These are phyloP conservation scores for Amniculicola lignicola DNA, from an alignment of 495 filamentous ascomycete genomes.

Conservation along the genomic window DNA sequence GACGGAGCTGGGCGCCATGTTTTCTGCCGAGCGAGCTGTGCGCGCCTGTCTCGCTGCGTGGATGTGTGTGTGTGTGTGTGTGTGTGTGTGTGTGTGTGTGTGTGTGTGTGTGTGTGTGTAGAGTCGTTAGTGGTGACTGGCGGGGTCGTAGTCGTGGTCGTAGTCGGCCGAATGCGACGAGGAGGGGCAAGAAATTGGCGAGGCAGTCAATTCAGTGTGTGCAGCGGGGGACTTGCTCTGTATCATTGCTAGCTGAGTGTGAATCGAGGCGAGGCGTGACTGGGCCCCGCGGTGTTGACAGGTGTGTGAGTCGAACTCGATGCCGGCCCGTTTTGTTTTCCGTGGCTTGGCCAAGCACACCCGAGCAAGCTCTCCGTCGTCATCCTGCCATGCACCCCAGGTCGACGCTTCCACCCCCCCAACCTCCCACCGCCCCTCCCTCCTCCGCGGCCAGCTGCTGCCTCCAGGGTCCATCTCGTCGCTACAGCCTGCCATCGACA, in stretches of 20 bases:
- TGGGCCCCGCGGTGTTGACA: no score
- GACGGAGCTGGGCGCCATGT: conserved; percentile 17
- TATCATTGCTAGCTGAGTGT: no score
- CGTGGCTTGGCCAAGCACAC: background rate
- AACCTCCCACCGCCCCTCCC: background rate
- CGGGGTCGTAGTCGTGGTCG: background rate
- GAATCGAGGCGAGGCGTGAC: no score
- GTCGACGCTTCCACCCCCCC: background rate
- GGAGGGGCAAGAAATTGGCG: no score
- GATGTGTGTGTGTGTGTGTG: no score
- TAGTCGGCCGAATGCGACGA: no score
- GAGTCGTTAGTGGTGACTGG: background rate
- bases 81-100: no score
- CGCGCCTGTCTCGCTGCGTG: no score
- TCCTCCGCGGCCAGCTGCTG: conserved; percentile 6
- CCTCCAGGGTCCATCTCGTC: background rate
- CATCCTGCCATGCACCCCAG: conserved; percentile 3
- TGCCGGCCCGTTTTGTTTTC: background rate
- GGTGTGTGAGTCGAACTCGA: conserved; percentile 5
- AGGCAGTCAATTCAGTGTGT: no score
- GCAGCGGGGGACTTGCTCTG: no score
- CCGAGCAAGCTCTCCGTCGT: background rate
- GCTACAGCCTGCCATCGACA: background rate
- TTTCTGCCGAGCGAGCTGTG: background rate
- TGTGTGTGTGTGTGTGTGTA: no score